These are phyloP conservation scores for Didymella lethalis DNA, from an alignment of 2,329 filamentous ascomycete genomes.

Conservation along the genomic window DNA sequence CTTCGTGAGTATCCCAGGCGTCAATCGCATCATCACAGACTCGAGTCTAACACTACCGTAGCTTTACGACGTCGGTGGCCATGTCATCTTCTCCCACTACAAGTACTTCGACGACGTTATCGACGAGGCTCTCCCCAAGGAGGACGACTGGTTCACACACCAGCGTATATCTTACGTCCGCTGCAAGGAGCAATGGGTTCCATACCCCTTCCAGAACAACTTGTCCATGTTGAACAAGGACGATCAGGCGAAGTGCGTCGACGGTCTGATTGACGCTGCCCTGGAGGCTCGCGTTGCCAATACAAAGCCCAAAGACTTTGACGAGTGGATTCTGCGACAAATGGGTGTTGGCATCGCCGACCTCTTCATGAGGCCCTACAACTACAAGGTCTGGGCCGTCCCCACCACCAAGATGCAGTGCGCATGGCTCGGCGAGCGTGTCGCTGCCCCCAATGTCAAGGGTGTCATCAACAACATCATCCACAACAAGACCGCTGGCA, in stretches of 20 bases:
- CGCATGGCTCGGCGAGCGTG: conserved; percentile 97
- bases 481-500: conserved; percentile 92
- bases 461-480: conserved; percentile 92
- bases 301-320: conserved; percentile 94
- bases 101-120: conserved; percentile 99
- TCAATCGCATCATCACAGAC: conserved; percentile 14
- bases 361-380: conserved; percentile 99
- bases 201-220: conserved; percentile 99
- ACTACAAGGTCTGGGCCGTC: conserved; percentile 99
- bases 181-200: conserved; percentile 95
- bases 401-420: conserved; percentile 99
- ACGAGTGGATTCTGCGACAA: conserved; percentile 97
- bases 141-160: conserved; percentile 96
- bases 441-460: conserved; percentile 96
- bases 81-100: conserved; percentile 99
- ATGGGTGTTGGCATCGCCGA: conserved; percentile 89
- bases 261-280: conserved; percentile 94
- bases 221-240: conserved; percentile 98
- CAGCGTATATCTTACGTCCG: conserved; percentile 99
- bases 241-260: conserved; percentile 92
- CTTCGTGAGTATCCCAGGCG: conserved; percentile 74
- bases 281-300: conserved; percentile 84
- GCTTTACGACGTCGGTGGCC: conserved; percentile 98
- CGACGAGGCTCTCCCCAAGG: conserved; percentile 92
- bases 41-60: conserved; percentile 34